A percentile compares a stretch with the other conserved stretches of the same genome.
Conservation (phyloP, 805 yeast genomes). For the Metschnikowia borealis region DNA sequence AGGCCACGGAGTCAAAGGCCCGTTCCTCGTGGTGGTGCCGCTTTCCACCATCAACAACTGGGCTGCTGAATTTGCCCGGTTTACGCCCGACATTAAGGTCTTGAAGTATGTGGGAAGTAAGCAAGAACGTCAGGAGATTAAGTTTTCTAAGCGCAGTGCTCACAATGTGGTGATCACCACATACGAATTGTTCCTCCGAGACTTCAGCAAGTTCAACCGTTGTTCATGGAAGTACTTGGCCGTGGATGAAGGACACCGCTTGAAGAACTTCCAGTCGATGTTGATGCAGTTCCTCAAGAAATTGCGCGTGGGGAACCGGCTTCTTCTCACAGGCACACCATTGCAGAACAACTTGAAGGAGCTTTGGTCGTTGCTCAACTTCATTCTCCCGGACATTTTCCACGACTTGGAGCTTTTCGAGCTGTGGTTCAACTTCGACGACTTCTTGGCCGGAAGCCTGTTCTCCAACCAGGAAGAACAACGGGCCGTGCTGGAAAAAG, state of each 20-base stretch:
- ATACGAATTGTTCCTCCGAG: slow-evolving; percentile 75
- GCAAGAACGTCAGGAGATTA: slow-evolving; percentile 42
- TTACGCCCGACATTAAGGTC: slow-evolving; percentile 67
- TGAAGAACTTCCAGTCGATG: slow-evolving; percentile 79
- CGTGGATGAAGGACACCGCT: slow-evolving; percentile 94
- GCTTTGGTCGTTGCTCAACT: slow-evolving; percentile 87
- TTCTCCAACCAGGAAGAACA: slow-evolving; percentile 41
- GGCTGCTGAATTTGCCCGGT: slow-evolving; percentile 65
- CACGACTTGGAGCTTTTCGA: slow-evolving; percentile 86
- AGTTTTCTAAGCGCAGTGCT: slow-evolving; percentile 13
- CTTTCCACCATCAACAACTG: slow-evolving; percentile 84
- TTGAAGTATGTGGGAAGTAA: slow-evolving; percentile 65
- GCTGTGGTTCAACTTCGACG: slow-evolving; percentile 88
- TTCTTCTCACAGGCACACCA: slow-evolving; percentile 93
- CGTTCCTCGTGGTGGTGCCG: slow-evolving; percentile 76
- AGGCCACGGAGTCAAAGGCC: slow-evolving; percentile 76
- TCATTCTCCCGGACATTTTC: slow-evolving; percentile 88
- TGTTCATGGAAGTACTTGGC: slow-evolving; percentile 76
- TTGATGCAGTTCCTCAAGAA: slow-evolving; percentile 68
- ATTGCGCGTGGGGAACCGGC: slow-evolving; percentile 63
- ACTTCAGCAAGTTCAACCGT: slow-evolving; percentile 50
- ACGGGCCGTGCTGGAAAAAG: slow-evolving; percentile 53
- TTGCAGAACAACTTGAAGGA: slow-evolving; percentile 87
- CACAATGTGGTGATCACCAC: slow-evolving; percentile 67
- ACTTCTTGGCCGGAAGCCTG: slow-evolving; percentile 34